A percentile compares a stretch with the other conserved stretches of the same genome.
Conservation (phyloP, 2,329 filamentous ascomycete genomes). For the Colletotrichum liaoningense region DNA sequence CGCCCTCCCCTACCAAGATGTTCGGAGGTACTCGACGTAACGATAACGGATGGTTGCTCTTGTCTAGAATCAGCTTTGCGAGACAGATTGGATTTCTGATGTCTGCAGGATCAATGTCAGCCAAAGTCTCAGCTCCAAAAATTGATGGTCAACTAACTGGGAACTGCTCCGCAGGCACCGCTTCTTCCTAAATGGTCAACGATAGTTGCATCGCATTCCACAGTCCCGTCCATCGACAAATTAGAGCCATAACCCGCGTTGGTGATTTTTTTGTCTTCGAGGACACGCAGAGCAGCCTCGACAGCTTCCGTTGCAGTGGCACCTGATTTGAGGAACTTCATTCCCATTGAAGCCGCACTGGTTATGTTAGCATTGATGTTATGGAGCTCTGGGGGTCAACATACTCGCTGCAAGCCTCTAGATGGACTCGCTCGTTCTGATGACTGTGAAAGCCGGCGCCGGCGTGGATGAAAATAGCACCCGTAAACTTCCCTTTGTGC, state of each 20-base stretch:
- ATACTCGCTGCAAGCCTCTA: slow-evolving; percentile 89
- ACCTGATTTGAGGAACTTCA: slow-evolving; percentile 83
- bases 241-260: slow-evolving; percentile 98
- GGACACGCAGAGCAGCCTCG: slow-evolving; percentile 85
- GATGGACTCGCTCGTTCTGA: slow-evolving; percentile 85
- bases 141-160: slow-evolving; percentile 70
- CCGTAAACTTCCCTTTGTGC: slow-evolving; percentile 54
- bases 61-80: slow-evolving; percentile 84
- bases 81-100: slow-evolving; percentile 93
- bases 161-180: slow-evolving; percentile 90
- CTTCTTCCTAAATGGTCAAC: slow-evolving; percentile 92
- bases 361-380: neutral
- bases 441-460: slow-evolving; percentile 94
- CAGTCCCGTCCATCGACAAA: slow-evolving; percentile 86
- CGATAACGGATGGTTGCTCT: slow-evolving; percentile 80
- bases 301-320: slow-evolving; percentile 88
- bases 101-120: slow-evolving; percentile 61
- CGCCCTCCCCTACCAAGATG: slow-evolving; percentile 86
- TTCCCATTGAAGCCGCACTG: slow-evolving; percentile 86
- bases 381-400: slow-evolving; percentile 43
- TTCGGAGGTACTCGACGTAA: slow-evolving; percentile 93
- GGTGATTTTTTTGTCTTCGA: slow-evolving; percentile 96
- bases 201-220: slow-evolving; percentile 94
- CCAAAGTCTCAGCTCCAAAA: neutral
- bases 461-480: slow-evolving; percentile 94